Percentiles rank a stretch among this genome's conserved stretches.
These are phyloP conservation scores for Mycotypha africana DNA, from an alignment of 371 early-diverging fungal genomes.

Conservation along the genomic window DNA sequence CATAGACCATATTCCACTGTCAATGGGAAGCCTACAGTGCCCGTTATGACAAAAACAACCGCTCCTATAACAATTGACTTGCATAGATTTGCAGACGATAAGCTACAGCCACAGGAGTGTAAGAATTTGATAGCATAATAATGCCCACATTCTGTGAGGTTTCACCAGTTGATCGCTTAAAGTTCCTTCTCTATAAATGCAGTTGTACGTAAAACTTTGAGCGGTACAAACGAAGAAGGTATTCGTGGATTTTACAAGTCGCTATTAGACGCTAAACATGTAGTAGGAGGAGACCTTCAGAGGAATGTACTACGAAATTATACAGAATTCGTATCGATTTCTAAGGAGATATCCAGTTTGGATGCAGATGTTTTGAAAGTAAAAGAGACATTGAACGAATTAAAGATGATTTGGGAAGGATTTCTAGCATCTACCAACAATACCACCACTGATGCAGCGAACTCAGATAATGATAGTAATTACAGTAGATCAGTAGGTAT, in stretches of 20 bases:
- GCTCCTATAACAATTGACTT: conserved; percentile 36
- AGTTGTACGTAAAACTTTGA: conserved; percentile 51
- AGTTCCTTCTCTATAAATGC: neutral
- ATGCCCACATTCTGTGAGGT: too few relatives aligned
- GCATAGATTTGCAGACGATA: conserved; percentile 43
- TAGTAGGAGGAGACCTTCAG: conserved; percentile 79
- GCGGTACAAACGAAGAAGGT: conserved; percentile 57
- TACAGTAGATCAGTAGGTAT: too few relatives aligned
- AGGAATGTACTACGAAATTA: conserved; percentile 92
- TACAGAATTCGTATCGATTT: conserved; percentile 89
- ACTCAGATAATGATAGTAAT: too few relatives aligned
- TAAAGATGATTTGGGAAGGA: conserved; percentile 58
- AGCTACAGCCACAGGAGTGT: conserved; percentile 42
- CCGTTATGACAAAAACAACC: neutral
- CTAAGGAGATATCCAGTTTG: conserved; percentile 85
- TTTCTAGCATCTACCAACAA: conserved; percentile 47
- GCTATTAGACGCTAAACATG: conserved; percentile 68
- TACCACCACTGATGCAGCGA: too few relatives aligned
- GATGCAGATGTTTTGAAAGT: conserved; percentile 72
- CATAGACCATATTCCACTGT: neutral
- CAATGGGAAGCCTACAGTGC: neutral
- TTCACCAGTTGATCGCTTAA: too few relatives aligned
- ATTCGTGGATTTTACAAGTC: conserved; percentile 55
- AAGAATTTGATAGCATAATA: too few relatives aligned
- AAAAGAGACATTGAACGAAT: conserved; percentile 63